Evolutionary conservation across 2,329 filamentous ascomycete species (phyloP), one percentile per base, ranked within the genome.

Genomic region (Trichoderma atrobrunneum): DNA sequence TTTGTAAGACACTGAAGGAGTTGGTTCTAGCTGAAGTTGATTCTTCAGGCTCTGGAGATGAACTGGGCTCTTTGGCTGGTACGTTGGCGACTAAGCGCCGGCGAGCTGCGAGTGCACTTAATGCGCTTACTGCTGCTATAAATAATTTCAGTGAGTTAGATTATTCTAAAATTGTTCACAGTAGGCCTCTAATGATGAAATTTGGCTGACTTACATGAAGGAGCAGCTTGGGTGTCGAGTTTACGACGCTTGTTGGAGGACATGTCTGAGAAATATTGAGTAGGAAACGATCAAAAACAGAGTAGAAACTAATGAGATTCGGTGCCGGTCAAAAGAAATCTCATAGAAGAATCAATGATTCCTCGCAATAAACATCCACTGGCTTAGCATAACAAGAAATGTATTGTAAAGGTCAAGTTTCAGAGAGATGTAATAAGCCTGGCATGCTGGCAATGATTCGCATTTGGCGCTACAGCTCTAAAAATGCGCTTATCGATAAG

Each of bases 91-190:
- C 75, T 21, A 78, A 74, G 12, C 77, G 79, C 34, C 81, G 78
- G 16, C 80, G 78, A 72, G 81, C 81, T 39, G 81, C 79, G 24
- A 83, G 74, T 7, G 81, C 81, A 73, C 80, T 82, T n/a, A 82
- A 74, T n/a, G 81, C 81, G 54, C 79, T 82, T 71, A 78, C 76
- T 3, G 78, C 74, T 71, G 74, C 75, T 74, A 30, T 28, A 61
- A 39, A 26, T n/a, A 21, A 11, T 11, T 26, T 39, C 10, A 30
- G 3, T 18, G 54, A 11, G 6, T 59, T 59, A 10, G 28, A 14
- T 8, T 48, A 16, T 18, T 18, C 11, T 12, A 2, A 16, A 2
- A 12, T 14, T 18, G 7, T 26, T 32, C 12, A 7, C 26, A 21
- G 8, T 3, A 24, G 11, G 26, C 18, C 7, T 69, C n/a, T 26